Base-by-base conservation (phyloP, 148 eudicot genomes). In the Rhododendron mucronatum region DNA sequence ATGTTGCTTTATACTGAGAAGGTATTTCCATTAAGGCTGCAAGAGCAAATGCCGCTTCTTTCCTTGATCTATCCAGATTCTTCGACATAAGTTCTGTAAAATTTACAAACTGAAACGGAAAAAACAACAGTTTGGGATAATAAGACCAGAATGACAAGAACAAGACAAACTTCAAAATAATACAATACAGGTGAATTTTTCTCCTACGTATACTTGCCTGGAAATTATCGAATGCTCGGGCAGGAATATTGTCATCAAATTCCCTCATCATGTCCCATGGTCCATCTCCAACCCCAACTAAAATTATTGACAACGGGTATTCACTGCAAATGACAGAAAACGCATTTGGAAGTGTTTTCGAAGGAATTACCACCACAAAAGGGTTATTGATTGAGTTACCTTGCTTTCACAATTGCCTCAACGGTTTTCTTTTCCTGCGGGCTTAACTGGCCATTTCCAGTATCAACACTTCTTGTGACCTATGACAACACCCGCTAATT, bases 261-360 rank as follows among this genome's bases (percentile, higher is more conserved):
- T 92, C 92, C 80, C 82, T 92, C 94, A 92, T 92, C 92, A 92
- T 91, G 73, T 92, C 94, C 94, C 94, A 92, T 26, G 94, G 94
- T 82, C 94, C 92, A 81, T 91, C 94, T 74, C 94, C 94, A 83
- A 92, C 92, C 67, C 94, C 94, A 35, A 92, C 94, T 82, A 92
- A 85, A 77, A 92, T 53, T 21, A 92, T 92, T 41, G 94, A 92
- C 83, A 91, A 81, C 1, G 94, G 92, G 81, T 92, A 91, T 67
- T 87, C 84, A 79, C 94, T 92, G 90, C 78, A 88, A 35, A 89
- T 33, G 35, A 82, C 39, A 15, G 44, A 16, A 82, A 61, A 30
- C 45, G 53, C 16, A 63, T 85, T 78, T 76, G 82, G 18, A 57
- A 44, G 53, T 44, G 57, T 41, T 18, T 74, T 10, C 23, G 63